Evolutionary conservation across 108 stramenopile species (phyloP), one percentile per base, ranked within the genome.

Genomic region (Pseudonitzschia delicatissima): DNA sequence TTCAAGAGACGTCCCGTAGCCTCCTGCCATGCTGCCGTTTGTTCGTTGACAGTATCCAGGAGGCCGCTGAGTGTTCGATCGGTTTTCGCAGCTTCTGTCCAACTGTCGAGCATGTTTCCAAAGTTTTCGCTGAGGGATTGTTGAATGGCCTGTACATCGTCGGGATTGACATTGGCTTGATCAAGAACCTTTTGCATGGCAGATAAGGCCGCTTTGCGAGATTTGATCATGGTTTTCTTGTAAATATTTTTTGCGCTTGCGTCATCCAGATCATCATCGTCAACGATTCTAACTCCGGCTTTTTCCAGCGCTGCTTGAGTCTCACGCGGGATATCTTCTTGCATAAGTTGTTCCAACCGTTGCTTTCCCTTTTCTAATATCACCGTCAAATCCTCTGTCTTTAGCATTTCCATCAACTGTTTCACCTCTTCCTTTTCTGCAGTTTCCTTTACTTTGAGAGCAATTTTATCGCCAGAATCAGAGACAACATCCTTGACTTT

Each of bases 21-120:
- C 67, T 88, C 82, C 69, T 94, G 92, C 92, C 92, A 94, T 26
- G 66, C 78, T 5, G 83, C 77, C 6, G 92, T 94, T 69, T 83
- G 82, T 40, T 86, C 89, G 12, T 80, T 81, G 28, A 94, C 77
- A 3, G 77, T 78, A 17, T 79, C 82, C 57, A 91, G 82, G 23
- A 91, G 77, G 5, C 66, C 50, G n/a, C 73, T 58, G 29, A 94
- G 64, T 51, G 69, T 66, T 18, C 81, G 78, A 78, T 94, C 92
- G 0, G 90, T 87, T 26, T 82, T 83, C 25, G 90, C 82, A 27
- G 85, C 89, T 20, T 65, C 57, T 17, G 86, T 68, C 18, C 90
- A 55, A 27, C 69, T 78, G 51, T 94, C 89, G 62, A 89, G 88
- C 73, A 89, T 82, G 35, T 61, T 64, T 36, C 72, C 57, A 67